Conservation (phyloP, 306 rosid species). For the Trifolium subterraneum region DNA sequence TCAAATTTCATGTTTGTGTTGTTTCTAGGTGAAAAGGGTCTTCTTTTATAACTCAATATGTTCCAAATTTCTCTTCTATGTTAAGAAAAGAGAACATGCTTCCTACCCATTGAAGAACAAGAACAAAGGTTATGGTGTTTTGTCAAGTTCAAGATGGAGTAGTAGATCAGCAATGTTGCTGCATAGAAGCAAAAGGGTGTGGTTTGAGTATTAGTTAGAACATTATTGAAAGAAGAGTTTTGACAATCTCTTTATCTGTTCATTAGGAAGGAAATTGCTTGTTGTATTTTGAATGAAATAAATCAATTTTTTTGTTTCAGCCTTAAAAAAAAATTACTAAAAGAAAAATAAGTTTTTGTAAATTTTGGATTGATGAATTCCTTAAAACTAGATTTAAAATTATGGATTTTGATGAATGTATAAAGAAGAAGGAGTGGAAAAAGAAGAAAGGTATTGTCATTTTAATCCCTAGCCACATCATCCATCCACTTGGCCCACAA, state of each 20-base stretch:
- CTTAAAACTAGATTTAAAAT: too few relatives aligned
- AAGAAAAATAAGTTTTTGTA: too few relatives aligned
- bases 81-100: constrained; percentile 70
- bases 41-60: constrained; percentile 82
- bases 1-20: constrained; percentile 51
- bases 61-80: constrained; percentile 75
- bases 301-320: background rate
- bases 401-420: too few relatives aligned
- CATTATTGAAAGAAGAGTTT: constrained; percentile 14
- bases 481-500: too few relatives aligned
- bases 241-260: background rate
- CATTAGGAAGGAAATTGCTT: background rate
- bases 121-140: constrained; percentile 42
- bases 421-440: too few relatives aligned
- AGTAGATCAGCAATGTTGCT: constrained; percentile 68
- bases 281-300: background rate
- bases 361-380: too few relatives aligned
- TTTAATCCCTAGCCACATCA: too few relatives aligned
- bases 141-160: constrained; percentile 71
- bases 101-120: constrained; percentile 51
- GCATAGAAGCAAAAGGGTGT: too few relatives aligned
- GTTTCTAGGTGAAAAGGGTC: constrained; percentile 52
- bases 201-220: background rate
- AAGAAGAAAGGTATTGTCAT: too few relatives aligned
- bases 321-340: background rate